Percentiles rank a stretch among this genome's conserved stretches.
Evolutionary conservation across 106 monocot genomes (phyloP).

Genomic region (Dendrobium catenatum): DNA sequence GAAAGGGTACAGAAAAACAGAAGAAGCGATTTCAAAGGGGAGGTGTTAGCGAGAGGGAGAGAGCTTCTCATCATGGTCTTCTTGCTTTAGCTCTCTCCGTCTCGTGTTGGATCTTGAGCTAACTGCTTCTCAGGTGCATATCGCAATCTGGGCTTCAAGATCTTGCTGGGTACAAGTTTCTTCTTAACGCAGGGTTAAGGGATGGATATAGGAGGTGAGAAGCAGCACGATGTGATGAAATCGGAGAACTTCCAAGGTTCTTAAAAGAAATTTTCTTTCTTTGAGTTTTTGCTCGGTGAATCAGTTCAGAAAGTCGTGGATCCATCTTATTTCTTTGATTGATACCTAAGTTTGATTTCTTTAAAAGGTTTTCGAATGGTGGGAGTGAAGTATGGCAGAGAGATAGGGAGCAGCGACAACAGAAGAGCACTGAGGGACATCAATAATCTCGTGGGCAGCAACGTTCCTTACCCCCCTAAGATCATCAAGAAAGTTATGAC

Average conservation of each 20-base stretch:
- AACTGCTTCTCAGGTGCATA: background rate
- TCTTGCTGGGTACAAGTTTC: background rate
- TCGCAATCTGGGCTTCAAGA: background rate
- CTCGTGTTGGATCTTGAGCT: constrained; percentile 2
- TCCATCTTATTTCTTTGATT: background rate
- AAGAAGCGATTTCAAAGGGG: background rate
- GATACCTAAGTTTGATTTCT: background rate
- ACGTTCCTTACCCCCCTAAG: constrained; percentile 35
- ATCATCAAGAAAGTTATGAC: constrained; percentile 32
- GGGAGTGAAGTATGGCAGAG: constrained; percentile 6
- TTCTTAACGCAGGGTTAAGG: background rate
- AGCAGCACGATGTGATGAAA: background rate
- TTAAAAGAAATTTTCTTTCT: background rate
- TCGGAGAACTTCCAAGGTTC: constrained; percentile 9
- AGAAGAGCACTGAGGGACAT: constrained; percentile 78
- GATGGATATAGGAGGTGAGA: background rate
- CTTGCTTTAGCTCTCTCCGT: constrained; percentile 5
- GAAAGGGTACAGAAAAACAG: background rate
- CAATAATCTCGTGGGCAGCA: constrained; percentile 31
- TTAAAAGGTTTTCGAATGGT: background rate
- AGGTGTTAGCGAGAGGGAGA: background rate
- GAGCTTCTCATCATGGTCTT: background rate
- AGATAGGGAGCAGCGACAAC: constrained; percentile 20
- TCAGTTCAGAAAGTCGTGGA: background rate
- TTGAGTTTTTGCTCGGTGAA: background rate